Evolutionary conservation across 2,329 filamentous ascomycete genomes (phyloP), one percentile per base, ranked within the genome.

Genomic region (Seiridium unicorne): DNA sequence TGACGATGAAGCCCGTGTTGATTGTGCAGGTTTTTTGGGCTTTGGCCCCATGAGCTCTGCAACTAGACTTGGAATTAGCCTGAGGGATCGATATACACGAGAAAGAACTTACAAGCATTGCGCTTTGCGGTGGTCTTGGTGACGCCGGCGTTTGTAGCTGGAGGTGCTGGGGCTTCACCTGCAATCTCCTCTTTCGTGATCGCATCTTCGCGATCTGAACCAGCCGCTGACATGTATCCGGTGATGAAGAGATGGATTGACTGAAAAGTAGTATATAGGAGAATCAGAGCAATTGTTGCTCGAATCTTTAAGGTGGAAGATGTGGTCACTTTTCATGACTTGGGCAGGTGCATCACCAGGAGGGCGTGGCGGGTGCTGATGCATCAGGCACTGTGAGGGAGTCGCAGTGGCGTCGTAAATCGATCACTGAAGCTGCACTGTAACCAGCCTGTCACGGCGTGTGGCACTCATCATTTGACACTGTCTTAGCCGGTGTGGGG

Each of bases 11-110:
- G 60, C 11, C 31, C 61, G 11, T 57, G 60, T 59, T 59, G 60
- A 44, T 63, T 56, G 44, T 11, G 32, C 59, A 55, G 59, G 62
- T 3, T 56, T 70, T 66, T 82, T 83, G 51, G 72, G 68, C 66
- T 81, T 83, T 11, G 77, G 75, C 1, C 79, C 74, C 75, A 88
- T 86, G 59, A 88, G 77, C 62, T 85, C 80, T 55, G 81, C 70
- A 70, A 88, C 79, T 82, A 38, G 1, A 31, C 11, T 3, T 13
- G 34, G 26, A 5, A 53, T 26, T 35, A n/a, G 32, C 31, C 35
- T 51, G 6, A 26, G 5, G 4, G 9, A 4, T 13, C 8, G 9
- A 3, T 3, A 34, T 51, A 13, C 10, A 18, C 32, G 18, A 5
- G 13, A 26, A 8, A 10, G 8, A 35, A 58, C 69, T 63, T 74